phyloP scores from a whole-genome alignment of 768 basidiomycete genomes.

The Terana coerulea region DNA sequence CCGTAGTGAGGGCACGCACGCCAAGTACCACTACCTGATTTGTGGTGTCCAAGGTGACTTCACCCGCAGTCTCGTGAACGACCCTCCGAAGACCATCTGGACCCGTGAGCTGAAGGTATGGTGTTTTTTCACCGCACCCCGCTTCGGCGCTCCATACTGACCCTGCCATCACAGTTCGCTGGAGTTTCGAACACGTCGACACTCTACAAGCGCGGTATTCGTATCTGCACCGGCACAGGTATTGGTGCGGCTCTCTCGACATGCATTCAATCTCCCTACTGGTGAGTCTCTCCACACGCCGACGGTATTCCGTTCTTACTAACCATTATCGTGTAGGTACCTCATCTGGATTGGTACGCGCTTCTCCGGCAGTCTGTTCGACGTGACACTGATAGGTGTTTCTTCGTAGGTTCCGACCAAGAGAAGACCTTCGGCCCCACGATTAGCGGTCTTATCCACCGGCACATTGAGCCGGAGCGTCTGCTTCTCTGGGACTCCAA shows the following conservation, averaged over 20 bases:
- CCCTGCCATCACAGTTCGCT: constrained; percentile 46
- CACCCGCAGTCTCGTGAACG: constrained; percentile 63
- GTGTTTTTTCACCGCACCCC: constrained; percentile 1
- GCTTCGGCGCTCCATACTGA: background rate
- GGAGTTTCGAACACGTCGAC: constrained; percentile 79
- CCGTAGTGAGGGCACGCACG: constrained; percentile 62
- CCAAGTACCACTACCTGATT: constrained; percentile 78
- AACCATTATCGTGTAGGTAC: constrained; percentile 43
- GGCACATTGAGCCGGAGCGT: constrained; percentile 70
- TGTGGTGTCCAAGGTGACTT: constrained; percentile 79
- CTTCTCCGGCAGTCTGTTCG: constrained; percentile 16
- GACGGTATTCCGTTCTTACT: background rate
- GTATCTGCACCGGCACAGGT: constrained; percentile 80
- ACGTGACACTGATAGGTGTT: constrained; percentile 18
- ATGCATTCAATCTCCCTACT: constrained; percentile 70
- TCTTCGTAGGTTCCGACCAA: constrained; percentile 62
- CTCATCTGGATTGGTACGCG: constrained; percentile 71
- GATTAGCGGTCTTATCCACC: constrained; percentile 67
- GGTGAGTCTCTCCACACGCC: constrained; percentile 37
- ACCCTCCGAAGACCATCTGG: constrained; percentile 71
- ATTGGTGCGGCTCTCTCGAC: constrained; percentile 78
- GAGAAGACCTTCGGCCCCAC: constrained; percentile 84
- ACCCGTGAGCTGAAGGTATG: constrained; percentile 74
- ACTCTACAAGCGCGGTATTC: constrained; percentile 76
- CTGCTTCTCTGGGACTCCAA: constrained; percentile 78